Percentiles rank a stretch among this genome's conserved stretches.
Conservation (phyloP, 306 rosid species). For the Lablab purpureus region DNA sequence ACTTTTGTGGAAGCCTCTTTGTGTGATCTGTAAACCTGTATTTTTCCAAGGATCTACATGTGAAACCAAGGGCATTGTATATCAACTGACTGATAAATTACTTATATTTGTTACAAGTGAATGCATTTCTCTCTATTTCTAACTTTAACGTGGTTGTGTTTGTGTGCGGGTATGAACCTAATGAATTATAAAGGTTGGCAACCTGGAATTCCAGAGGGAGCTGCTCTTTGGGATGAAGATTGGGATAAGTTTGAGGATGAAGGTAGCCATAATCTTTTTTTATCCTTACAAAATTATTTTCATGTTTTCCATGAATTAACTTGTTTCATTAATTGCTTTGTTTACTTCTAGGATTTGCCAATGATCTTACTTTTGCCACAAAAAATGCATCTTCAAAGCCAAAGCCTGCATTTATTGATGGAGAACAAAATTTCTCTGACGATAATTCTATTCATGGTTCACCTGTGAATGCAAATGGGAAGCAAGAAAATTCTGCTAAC, state of each 20-base stretch:
- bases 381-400: conserved; percentile 58
- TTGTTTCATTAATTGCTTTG: conserved; percentile 36
- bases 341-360: conserved; percentile 78
- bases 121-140: conserved; percentile 43
- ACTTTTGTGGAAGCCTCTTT: conserved; percentile 1
- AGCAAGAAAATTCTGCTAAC: conserved; percentile 49
- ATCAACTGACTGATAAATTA: conserved; percentile 29
- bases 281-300: no score
- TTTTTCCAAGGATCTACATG: neutral
- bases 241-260: conserved; percentile 99
- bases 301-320: conserved; percentile 32
- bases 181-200: conserved; percentile 82
- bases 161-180: conserved; percentile 31
- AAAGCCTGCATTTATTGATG: conserved; percentile 53
- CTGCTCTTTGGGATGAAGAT: conserved; percentile 97
- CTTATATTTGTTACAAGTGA: conserved; percentile 28
- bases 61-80: conserved; percentile 30
- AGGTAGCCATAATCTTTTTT: conserved; percentile 58
- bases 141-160: conserved; percentile 34
- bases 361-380: conserved; percentile 63
- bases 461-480: conserved; percentile 60
- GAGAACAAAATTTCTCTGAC: conserved; percentile 61
- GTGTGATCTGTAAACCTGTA: conserved; percentile 27
- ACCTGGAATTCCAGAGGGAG: conserved; percentile 83
- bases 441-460: conserved; percentile 60